Evolutionary conservation across 306 rosid species (phyloP), one percentile per base, ranked within the genome.

Genomic region (Dryas octopetala): DNA sequence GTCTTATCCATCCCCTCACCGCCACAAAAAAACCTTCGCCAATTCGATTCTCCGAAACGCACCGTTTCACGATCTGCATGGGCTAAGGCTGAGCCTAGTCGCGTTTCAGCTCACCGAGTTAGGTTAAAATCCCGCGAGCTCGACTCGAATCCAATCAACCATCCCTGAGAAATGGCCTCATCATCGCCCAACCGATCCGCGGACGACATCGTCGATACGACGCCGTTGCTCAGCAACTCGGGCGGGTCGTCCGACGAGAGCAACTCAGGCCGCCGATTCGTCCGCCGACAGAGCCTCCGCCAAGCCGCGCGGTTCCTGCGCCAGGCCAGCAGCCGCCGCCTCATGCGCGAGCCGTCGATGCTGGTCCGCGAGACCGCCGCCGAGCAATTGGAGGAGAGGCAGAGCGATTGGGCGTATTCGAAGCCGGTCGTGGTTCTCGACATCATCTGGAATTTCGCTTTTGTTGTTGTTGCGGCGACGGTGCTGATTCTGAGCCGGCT

Each of bases 331-430:
- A 88, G 93, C 64, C 86, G 90, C 2, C 72, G 96, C 59, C 80
- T 86, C 76, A 86, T 94, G 97, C 97, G 98, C 9, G 98, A 94
- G 81, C 97, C 97, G 4, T 94, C 98, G 74, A 88, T 94, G 87
- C 46, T 86, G 45, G 98, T 94, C 23, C 85, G 98, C 0, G 98
- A 94, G 86, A 79, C 93, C 0, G 98, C 98, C 14, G 98, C 98
- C 46, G 98, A 91, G 83, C 98, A 94, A 67, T 72, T 94, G 80
- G 97, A 94, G 86, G 97, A 90, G 87, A 67, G 96, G 70, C 98
- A 94, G 88, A 89, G 95, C 82, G 98, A 94, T 83, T 94, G 98
- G 98, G 98, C 98, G 11, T 91, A 91, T 71, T 94, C 98, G 15
- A 94, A 88, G 78, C 98, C 98, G 8, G 88, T 94, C 43, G 97